Evolutionary conservation across 768 basidiomycete species (phyloP).

Genomic region (Rhodocollybia butyracea): DNA sequence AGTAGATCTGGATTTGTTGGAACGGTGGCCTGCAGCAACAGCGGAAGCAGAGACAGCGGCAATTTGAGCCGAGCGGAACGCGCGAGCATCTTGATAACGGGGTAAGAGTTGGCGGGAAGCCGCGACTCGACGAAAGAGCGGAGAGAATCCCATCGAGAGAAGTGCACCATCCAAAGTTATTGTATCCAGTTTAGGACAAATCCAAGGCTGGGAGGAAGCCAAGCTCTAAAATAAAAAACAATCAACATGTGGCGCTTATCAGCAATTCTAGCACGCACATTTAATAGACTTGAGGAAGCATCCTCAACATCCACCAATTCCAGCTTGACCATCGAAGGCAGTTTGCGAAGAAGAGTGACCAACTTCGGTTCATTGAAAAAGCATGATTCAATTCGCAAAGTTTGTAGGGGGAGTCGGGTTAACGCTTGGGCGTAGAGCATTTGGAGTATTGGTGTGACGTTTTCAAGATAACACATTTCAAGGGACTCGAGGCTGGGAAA

Average conservation of each 20-base stretch:
- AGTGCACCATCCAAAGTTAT: conserved; percentile 74
- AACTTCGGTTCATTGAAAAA: conserved; percentile 74
- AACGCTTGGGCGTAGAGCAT: conserved; percentile 68
- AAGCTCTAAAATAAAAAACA: conserved; percentile 48
- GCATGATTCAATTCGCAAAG: conserved; percentile 71
- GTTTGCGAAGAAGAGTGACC: conserved; percentile 57
- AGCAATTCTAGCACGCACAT: conserved; percentile 37
- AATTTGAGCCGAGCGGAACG: conserved; percentile 22
- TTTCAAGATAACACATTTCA: conserved; percentile 75
- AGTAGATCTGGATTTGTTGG: conserved; percentile 29
- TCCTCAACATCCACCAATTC: conserved; percentile 80
- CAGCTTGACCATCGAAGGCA: conserved; percentile 61
- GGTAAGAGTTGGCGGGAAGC: conserved; percentile 48
- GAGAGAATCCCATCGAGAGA: conserved; percentile 72
- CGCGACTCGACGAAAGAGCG: conserved; percentile 76
- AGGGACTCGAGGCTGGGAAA: conserved; percentile 69
- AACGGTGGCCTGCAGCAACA: conserved; percentile 42
- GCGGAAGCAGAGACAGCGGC: conserved; percentile 56
- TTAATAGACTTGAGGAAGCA: conserved; percentile 64
- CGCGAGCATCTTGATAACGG: conserved; percentile 33
- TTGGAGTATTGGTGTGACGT: conserved; percentile 67
- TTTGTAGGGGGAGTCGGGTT: conserved; percentile 65
- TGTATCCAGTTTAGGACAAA: conserved; percentile 66
- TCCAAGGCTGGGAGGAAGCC: conserved; percentile 67
- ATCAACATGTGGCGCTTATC: neutral